These are phyloP conservation scores for Parvularia atlantis DNA, from an alignment of 78 protist genomes.

Conservation along the genomic window DNA sequence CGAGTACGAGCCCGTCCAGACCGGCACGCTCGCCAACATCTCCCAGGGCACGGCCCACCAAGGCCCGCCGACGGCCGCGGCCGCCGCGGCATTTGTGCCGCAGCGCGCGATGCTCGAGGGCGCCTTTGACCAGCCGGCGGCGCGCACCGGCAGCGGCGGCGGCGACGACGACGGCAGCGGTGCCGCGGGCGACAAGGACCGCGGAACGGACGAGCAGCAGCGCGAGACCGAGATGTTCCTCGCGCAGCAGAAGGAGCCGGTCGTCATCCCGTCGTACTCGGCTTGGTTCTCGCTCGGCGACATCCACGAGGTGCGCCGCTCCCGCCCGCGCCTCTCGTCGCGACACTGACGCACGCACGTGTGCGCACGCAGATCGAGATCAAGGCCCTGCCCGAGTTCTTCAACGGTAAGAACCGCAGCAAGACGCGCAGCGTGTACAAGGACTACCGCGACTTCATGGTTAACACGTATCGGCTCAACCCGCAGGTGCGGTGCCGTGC, in stretches of 20 bases:
- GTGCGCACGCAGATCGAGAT: not conserved
- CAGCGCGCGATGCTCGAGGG: not conserved
- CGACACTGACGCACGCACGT: not conserved
- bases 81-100: not conserved
- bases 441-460: conserved; percentile 45
- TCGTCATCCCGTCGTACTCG: conserved; percentile 13
- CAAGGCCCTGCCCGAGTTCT: conserved; percentile 42
- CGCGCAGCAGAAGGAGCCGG: not conserved
- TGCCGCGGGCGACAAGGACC: not conserved
- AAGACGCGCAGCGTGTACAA: conserved; percentile 30
- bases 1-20: not conserved
- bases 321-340: not conserved
- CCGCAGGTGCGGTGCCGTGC: too few species aligned
- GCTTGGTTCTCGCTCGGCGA: conserved; percentile 25
- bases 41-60: not conserved
- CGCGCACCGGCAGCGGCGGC: not conserved
- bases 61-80: not conserved
- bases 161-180: not conserved
- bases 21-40: not conserved
- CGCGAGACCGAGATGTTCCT: not conserved
- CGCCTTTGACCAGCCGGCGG: not conserved
- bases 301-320: conserved; percentile 8
- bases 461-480: conserved; percentile 26
- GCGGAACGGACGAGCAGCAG: too few species aligned
- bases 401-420: not conserved